Evolutionary conservation across 108 stramenopile species (phyloP), one percentile per base, ranked within the genome.

Genomic region (Skeletonema costatum): DNA sequence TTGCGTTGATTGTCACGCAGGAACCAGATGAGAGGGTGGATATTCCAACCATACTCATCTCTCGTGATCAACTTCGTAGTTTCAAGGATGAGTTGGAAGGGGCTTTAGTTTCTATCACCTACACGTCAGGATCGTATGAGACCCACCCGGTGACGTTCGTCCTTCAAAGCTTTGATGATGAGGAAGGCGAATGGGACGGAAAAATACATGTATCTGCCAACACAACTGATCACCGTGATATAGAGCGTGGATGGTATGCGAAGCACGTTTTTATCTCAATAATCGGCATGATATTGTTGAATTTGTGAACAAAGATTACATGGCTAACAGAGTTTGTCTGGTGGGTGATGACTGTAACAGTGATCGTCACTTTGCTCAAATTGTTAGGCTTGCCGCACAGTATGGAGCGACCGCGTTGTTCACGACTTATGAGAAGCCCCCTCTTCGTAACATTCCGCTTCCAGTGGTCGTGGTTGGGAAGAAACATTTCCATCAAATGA

Each of bases 321-420:
- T 56, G 53, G 53, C 25, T 56, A 25, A 25, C 1, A 10, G 7
- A 10, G 25, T 56, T 7, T 56, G 53, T 25, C 29, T 56, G 53
- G 53, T 56, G 25, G 19, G 7, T 0, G 53, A 56, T 0, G 53
- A 56, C 0, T 25, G 53, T 56, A 11, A 7, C 7, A 56, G 25
- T 7, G 25, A 25, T 56, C 53, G 53, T 6, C 5, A 56, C 7
- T 56, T 56, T 10, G 5, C 6, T n/a, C 21, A 25, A 56, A 29
- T 56, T 62, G 42, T 71, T 16, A 10, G 39, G 8, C 59, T 71
- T 31, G 59, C 70, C 7, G 60, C 59, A 39, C 21, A 60, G 30
- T 58, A 61, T 17, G 70, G 70, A 17, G 70, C 70, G 14, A 42
- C 11, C 14, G 70, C 60, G 39, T 71, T 71, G 39, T 42, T 71